A percentile compares a stretch with the other conserved stretches of the same genome.
phyloP scores from a whole-genome alignment of 495 filamentous ascomycete genomes.

The Usnea hakonensis region DNA sequence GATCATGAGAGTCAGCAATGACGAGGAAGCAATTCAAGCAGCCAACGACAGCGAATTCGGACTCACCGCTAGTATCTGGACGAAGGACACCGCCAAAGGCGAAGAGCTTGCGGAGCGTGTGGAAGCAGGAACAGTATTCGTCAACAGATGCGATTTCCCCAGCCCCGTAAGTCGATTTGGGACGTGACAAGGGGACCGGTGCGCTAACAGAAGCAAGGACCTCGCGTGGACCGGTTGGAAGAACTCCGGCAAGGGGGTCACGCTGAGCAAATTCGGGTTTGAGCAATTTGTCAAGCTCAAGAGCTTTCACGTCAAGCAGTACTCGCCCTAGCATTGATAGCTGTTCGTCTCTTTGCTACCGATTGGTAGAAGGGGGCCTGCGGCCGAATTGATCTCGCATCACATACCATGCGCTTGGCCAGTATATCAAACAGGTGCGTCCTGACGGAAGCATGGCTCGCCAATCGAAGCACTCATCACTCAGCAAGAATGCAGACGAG shows the following conservation, averaged over 20 bases:
- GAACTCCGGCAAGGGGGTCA: constrained; percentile 84
- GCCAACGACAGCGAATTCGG: constrained; percentile 98
- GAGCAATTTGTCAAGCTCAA: constrained; percentile 94
- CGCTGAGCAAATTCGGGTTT: constrained; percentile 81
- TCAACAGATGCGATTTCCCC: constrained; percentile 91
- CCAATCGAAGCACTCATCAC: neutral
- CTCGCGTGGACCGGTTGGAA: constrained; percentile 99
- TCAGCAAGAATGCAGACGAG: constrained; percentile 3
- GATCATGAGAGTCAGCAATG: constrained; percentile 80
- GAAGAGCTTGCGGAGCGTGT: constrained; percentile 70
- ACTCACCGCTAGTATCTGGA: constrained; percentile 96
- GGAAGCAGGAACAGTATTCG: constrained; percentile 92
- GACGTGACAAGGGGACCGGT: constrained; percentile 9
- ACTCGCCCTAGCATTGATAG: constrained; percentile 51
- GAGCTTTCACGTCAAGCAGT: constrained; percentile 90
- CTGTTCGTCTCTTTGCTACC: too few species aligned
- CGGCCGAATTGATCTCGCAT: neutral
- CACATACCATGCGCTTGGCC: neutral
- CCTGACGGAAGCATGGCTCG: neutral
- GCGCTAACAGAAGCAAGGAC: constrained; percentile 50
- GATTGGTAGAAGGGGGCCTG: neutral
- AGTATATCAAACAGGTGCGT: neutral
- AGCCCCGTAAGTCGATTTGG: constrained; percentile 60
- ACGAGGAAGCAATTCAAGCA: constrained; percentile 70
- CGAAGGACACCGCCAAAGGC: constrained; percentile 74